Base-by-base conservation (phyloP, 768 basidiomycete genomes). In the Botryobasidium botryosum region DNA sequence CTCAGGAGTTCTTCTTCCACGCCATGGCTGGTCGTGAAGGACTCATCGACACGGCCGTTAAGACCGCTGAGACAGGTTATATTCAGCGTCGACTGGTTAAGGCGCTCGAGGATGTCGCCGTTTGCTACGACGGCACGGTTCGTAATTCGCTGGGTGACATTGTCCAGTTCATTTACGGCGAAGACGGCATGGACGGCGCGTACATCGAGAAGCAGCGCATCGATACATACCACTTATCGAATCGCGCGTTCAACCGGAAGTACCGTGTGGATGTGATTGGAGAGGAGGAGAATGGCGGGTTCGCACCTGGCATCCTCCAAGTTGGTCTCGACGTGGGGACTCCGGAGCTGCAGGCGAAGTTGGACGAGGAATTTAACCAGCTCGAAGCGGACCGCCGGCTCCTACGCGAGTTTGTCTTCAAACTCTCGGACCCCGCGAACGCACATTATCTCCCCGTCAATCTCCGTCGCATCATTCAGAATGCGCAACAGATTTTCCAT, bases 11-110 rank as follows among this genome's bases (percentile, higher is more conserved):
- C 70, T 97, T 97, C 72, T 97, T 99, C 77, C 94, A 99, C 61
- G 94, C 94, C 46, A 97, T 97, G 92, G 92, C 92, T 55, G 92
- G 94, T 62, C 85, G 94, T 53, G 94, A 97, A 63, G 94, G 94
- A 69, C 64, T 99, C 43, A 96, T 97, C 56, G 94, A 99, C 70
- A 97, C 94, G 3, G 94, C 94, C 32, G 91, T 99, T 60, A 99
- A 99, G 68, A 99, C 94, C 3, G 94, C 94, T 37, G 94, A 99
- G 64, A 97, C 94, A 0, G 94, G 94, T 52, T 97, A 97, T 60
- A 99, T 97, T 55, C 94, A 99, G 61, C 84, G 92, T 55, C 84
- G 92, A 48, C 69, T 99, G 51, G 94, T 99, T 55, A 99, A 99
- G 64, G 94, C 94, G 0, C 65, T 97, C 53, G 94, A 97, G 61